phyloP scores from a whole-genome alignment of 2,329 filamentous ascomycete genomes.

The Kalmusia sp. region DNA sequence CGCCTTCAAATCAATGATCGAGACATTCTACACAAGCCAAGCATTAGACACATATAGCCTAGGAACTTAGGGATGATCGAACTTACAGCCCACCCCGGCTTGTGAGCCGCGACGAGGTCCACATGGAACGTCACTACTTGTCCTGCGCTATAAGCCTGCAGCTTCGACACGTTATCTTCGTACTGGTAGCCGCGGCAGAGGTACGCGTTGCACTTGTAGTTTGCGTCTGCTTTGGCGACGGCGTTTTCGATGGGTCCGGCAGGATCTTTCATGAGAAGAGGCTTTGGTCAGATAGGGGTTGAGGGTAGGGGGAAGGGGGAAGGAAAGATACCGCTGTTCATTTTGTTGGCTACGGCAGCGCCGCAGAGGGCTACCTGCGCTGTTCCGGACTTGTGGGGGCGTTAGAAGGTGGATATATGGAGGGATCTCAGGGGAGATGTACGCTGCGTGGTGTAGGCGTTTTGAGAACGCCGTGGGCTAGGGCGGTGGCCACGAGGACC shows the following conservation, averaged over 20 bases:
- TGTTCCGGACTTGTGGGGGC: background rate
- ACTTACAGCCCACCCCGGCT: conserved; percentile 49
- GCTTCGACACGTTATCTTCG: conserved; percentile 58
- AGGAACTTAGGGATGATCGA: background rate
- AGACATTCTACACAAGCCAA: conserved; percentile 55
- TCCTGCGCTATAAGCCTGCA: conserved; percentile 56
- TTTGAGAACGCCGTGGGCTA: background rate
- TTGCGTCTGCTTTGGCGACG: background rate
- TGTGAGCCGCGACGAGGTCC: conserved; percentile 54
- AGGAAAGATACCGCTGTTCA: background rate
- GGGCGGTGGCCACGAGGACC: background rate
- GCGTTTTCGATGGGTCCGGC: conserved; percentile 8
- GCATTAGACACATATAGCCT: too few species aligned
- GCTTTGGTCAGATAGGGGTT: background rate
- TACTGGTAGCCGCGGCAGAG: conserved; percentile 63
- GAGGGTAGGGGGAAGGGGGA: background rate
- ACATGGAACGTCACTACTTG: conserved; percentile 49
- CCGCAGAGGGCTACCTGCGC: conserved; percentile 2
- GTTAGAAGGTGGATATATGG: background rate
- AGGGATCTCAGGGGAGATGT: background rate
- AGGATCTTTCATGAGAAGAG: background rate
- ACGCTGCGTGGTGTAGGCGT: conserved; percentile 1
- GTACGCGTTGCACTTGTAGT: conserved; percentile 53
- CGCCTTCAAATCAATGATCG: conserved; percentile 58
- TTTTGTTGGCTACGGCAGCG: background rate